These are phyloP conservation scores for Umbelopsis sp. DNA, from an alignment of 192 early-diverging fungal species.

Conservation along the genomic window DNA sequence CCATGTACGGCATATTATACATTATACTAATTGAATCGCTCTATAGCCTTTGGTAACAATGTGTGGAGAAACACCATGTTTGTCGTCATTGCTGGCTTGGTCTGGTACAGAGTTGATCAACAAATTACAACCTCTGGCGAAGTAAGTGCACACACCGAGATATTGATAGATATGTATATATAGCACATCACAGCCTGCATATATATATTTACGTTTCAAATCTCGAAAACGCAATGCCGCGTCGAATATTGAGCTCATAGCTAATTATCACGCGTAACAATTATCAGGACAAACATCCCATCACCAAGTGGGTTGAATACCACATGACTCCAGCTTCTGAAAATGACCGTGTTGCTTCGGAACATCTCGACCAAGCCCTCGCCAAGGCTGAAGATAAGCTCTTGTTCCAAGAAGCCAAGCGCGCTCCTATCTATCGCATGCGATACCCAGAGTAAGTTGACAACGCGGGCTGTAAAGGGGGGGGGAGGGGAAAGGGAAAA, in stretches of 20 bases:
- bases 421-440: conserved; percentile 33
- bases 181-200: no score
- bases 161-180: not conserved
- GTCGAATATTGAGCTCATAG: not conserved
- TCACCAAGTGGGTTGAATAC: conserved; percentile 39
- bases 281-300: conserved; percentile 37
- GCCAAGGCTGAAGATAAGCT: conserved; percentile 30
- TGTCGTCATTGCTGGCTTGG: conserved; percentile 27
- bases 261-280: not conserved
- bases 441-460: conserved; percentile 38
- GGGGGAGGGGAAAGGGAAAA: no score
- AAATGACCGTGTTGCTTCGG: conserved; percentile 23
- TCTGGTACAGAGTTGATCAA: conserved; percentile 32
- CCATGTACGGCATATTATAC: not conserved
- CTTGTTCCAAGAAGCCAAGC: conserved; percentile 33
- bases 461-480: no score
- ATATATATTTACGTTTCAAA: no score
- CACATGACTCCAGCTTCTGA: conserved; percentile 28
- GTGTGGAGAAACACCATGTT: conserved; percentile 35
- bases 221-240: no score
- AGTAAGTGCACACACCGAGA: not conserved
- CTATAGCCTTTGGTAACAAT: conserved; percentile 24
- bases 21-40: not conserved
- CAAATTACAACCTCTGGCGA: conserved; percentile 32
- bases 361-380: conserved; percentile 16